phyloP scores from a whole-genome alignment of 805 yeast genomes.

The Saturnispora galanensis region DNA sequence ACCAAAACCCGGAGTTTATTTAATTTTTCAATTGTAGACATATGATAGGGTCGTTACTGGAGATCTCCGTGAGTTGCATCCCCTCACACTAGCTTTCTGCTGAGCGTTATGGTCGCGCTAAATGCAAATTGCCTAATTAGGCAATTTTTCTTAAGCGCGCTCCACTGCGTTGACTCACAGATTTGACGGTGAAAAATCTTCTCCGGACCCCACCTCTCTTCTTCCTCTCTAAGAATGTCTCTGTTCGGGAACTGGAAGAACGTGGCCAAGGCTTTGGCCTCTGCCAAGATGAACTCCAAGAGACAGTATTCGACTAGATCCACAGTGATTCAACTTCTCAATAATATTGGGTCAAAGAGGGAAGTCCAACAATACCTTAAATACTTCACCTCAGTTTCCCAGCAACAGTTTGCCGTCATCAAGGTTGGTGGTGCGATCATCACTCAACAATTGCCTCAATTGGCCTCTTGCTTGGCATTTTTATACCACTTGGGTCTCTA shows the following conservation, averaged over 20 bases:
- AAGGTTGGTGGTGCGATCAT: slow-evolving; percentile 99
- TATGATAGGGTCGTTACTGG: too few relatives aligned
- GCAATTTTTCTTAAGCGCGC: slow-evolving; percentile 5
- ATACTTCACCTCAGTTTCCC: slow-evolving; percentile 91
- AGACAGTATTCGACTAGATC: slow-evolving; percentile 63
- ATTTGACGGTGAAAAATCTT: neutral
- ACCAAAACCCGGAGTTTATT: too few relatives aligned
- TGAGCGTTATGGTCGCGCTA: neutral
- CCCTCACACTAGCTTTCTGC: too few relatives aligned
- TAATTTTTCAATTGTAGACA: too few relatives aligned
- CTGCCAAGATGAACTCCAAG: neutral
- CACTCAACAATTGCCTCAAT: slow-evolving; percentile 84
- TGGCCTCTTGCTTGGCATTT: slow-evolving; percentile 93
- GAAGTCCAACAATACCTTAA: slow-evolving; percentile 97
- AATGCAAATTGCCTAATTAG: slow-evolving; percentile 4
- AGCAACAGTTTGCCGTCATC: slow-evolving; percentile 96
- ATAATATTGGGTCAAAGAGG: slow-evolving; percentile 93
- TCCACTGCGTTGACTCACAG: slow-evolving; percentile 4
- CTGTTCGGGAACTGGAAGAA: neutral
- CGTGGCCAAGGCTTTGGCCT: neutral
- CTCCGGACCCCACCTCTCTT: neutral
- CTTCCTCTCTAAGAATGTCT: neutral
- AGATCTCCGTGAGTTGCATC: too few relatives aligned
- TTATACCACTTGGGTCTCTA: slow-evolving; percentile 94
- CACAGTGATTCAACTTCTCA: slow-evolving; percentile 88